phyloP scores from a whole-genome alignment of 306 rosid species.

The Quillaja saponaria region DNA sequence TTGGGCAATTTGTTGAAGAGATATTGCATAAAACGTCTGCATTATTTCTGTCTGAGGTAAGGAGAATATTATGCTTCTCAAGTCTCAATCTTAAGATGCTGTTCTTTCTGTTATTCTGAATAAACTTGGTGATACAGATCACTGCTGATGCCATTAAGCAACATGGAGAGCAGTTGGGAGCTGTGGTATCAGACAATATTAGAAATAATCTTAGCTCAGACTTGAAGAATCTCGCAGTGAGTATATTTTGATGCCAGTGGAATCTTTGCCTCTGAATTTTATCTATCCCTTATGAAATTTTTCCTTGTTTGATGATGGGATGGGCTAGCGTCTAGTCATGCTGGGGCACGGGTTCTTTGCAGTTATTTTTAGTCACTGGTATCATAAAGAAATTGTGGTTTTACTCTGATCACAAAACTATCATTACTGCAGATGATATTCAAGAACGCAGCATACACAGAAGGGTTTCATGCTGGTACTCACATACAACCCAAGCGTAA shows the following conservation, averaged over 20 bases:
- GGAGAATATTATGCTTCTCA: conserved; percentile 6
- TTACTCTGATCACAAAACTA: conserved; percentile 7
- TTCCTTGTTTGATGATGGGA: no score
- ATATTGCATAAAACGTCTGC: conserved; percentile 72
- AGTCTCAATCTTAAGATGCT: conserved; percentile 2
- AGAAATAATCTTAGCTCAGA: conserved; percentile 63
- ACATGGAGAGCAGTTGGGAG: conserved; percentile 67
- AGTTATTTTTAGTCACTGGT: neutral
- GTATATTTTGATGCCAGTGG: conserved; percentile 37
- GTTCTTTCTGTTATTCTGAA: conserved; percentile 24
- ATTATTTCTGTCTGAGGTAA: conserved; percentile 73
- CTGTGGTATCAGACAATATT: conserved; percentile 55
- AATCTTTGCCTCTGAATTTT: neutral
- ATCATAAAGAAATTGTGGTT: conserved; percentile 13
- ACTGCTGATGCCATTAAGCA: conserved; percentile 57
- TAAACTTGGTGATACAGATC: conserved; percentile 46
- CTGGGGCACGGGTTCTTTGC: conserved; percentile 8
- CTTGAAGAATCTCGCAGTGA: conserved; percentile 72
- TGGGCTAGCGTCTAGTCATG: neutral
- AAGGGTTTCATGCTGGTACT: conserved; percentile 85
- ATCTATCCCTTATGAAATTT: neutral
- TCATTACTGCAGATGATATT: conserved; percentile 60
- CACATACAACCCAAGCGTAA: conserved; percentile 44
- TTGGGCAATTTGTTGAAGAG: conserved; percentile 67
- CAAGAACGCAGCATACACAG: conserved; percentile 79